These are phyloP conservation scores for Rubus idaeus DNA, from an alignment of 306 rosid genomes.

Conservation along the genomic window DNA sequence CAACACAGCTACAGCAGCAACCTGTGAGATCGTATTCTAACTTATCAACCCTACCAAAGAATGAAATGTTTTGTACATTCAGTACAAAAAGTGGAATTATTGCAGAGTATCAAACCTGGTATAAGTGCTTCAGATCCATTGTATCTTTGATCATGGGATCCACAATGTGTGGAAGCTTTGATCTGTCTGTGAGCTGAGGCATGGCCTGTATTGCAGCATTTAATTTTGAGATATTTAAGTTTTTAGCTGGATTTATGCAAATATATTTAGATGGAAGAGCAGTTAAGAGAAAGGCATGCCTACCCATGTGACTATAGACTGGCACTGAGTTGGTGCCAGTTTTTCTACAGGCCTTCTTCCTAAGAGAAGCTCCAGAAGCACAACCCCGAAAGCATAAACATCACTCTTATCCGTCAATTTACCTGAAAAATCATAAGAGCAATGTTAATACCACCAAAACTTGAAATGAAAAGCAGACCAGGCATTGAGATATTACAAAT, in stretches of 20 bases:
- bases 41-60: no score
- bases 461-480: not conserved
- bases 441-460: not conserved
- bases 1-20: constrained; percentile 93
- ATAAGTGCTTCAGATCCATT: constrained; percentile 85
- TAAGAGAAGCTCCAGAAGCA: constrained; percentile 78
- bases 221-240: not conserved
- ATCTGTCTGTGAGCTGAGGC: constrained; percentile 93
- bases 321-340: constrained; percentile 80
- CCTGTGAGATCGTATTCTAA: constrained; percentile 36
- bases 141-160: constrained; percentile 75
- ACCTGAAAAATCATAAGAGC: constrained; percentile 38
- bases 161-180: constrained; percentile 77
- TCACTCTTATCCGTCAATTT: constrained; percentile 94
- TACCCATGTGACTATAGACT: constrained; percentile 99
- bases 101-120: constrained; percentile 53
- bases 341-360: constrained; percentile 90
- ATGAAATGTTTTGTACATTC: no score
- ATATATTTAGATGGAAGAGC: constrained; percentile 4
- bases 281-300: constrained; percentile 31
- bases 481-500: not conserved
- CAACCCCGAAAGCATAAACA: constrained; percentile 90
- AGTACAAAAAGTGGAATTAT: no score
- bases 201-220: constrained; percentile 66
- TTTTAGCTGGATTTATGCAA: constrained; percentile 11